Base-by-base conservation (phyloP, 352 stramenopile genomes). In the Phytophthora niederhauseri region DNA sequence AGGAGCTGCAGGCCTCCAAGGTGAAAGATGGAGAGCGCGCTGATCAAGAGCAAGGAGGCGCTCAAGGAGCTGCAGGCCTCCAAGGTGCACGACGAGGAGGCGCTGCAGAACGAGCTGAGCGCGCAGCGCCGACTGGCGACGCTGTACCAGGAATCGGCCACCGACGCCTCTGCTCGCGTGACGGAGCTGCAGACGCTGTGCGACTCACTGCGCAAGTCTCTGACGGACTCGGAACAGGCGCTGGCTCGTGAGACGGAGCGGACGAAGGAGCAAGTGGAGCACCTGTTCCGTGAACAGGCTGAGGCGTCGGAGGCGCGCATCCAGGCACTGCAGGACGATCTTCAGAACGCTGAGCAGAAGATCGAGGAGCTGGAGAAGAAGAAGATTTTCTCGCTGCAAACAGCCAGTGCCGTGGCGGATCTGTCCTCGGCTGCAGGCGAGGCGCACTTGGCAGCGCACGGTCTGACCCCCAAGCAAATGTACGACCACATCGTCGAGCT, bases 401-500 rank as follows among this genome's bases (percentile, higher is more conserved):
- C 71, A 12, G 80, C 73, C 2, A 82, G 77, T 45, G 73, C 81
- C 0, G 76, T 93, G 20, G 78, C 80, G 0, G 81, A 92, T 11
- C 43, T 93, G 26, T 94, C 87, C 5, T 78, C 78, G 14, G 77
- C 83, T 26, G 87, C 82, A 0, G 84, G 79, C 7, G 84, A 90
- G 41, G 80, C 80, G 38, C 84, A 94, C 56, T 73, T 94, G 28
- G 83, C 84, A 15, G 73, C 81, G 4, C 75, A 93, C 55, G 84
- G 88, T 7, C 58, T 97, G 26, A 84, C 84, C 6, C 73, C 97
- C 14, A 98, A 95, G 19, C 84, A 98, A 56, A 75, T 98, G 64
- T 97, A 97, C 62, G 80, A 90, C 34, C 89, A 92, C 22, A 85
- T 98, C 30, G 81, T 97, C 7, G 77, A 96, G 48, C 78, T 97